phyloP scores from a whole-genome alignment of 2,329 filamentous ascomycete genomes.

The Nannizzia gypsea region DNA sequence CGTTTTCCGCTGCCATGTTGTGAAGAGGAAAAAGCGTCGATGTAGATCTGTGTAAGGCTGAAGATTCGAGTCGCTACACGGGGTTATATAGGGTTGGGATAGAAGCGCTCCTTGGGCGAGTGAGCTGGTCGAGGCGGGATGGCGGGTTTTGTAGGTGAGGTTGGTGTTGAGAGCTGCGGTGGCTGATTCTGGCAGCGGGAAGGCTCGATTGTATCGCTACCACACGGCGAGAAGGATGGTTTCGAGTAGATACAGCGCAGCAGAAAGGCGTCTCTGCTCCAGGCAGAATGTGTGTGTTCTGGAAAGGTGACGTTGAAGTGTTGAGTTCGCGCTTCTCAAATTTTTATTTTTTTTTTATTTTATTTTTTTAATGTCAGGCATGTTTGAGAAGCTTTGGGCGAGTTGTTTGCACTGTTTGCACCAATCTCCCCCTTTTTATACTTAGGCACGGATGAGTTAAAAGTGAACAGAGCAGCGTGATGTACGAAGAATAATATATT shows the following conservation, averaged over 20 bases:
- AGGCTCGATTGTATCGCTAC: slow-evolving; percentile 9
- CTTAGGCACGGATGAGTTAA: background rate
- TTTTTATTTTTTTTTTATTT: background rate
- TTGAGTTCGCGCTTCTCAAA: background rate
- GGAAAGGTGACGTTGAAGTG: background rate
- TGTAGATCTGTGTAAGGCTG: background rate
- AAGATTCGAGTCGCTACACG: background rate
- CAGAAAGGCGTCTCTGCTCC: slow-evolving; percentile 11
- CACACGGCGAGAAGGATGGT: slow-evolving; percentile 5
- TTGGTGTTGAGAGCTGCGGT: background rate
- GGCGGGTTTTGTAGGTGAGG: background rate
- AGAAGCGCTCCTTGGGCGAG: background rate
- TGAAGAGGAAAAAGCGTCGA: background rate
- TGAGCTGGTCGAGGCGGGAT: background rate
- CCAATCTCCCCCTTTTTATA: background rate
- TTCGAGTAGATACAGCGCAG: background rate
- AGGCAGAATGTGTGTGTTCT: slow-evolving; percentile 12
- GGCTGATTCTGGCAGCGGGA: slow-evolving; percentile 5
- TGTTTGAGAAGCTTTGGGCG: background rate
- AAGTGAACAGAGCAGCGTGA: background rate
- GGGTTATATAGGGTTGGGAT: slow-evolving; percentile 4
- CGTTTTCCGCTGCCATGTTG: slow-evolving; percentile 31
- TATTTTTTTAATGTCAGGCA: slow-evolving; percentile 1
- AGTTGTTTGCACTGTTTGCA: slow-evolving; percentile 5
- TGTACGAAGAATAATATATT: background rate